Conservation (phyloP, 257 asterid species). For the Catharanthus roseus region DNA sequence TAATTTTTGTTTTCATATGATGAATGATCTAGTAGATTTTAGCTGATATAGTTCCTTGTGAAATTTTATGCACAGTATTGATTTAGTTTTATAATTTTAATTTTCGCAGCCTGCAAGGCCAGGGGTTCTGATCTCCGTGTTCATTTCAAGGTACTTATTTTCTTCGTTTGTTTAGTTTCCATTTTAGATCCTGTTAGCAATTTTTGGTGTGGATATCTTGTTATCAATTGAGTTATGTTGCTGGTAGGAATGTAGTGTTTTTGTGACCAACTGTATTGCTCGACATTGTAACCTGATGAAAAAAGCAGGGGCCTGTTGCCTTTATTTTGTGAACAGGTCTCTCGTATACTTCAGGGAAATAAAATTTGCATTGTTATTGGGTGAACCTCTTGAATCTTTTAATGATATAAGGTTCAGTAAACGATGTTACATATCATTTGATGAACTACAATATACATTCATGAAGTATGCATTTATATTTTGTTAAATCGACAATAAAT, state of each 20-base stretch:
- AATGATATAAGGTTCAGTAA: constrained; percentile 46
- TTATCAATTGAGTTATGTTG: background rate
- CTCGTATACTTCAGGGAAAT: constrained; percentile 57
- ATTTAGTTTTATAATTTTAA: background rate
- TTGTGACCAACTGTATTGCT: background rate
- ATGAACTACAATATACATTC: too few species aligned
- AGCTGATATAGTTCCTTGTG: background rate
- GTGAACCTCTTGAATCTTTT: constrained; percentile 47
- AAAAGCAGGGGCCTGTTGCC: constrained; percentile 65
- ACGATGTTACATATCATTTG: constrained; percentile 22
- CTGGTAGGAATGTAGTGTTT: background rate
- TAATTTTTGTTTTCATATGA: too few species aligned
- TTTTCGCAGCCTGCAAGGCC: constrained; percentile 74
- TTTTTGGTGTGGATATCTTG: background rate
- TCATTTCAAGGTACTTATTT: constrained; percentile 56
- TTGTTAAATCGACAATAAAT: too few species aligned
- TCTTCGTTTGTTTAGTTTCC: too few species aligned
- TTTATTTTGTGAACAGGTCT: constrained; percentile 31
- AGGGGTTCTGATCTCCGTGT: constrained; percentile 71
- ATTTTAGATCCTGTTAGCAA: too few species aligned
- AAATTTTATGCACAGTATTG: background rate
- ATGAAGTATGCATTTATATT: too few species aligned
- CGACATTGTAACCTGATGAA: constrained; percentile 24
- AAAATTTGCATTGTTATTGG: constrained; percentile 46
- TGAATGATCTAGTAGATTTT: too few species aligned